Evolutionary conservation across 2,329 filamentous ascomycete genomes (phyloP).

Genomic region (Nannizziopsis barbatae): DNA sequence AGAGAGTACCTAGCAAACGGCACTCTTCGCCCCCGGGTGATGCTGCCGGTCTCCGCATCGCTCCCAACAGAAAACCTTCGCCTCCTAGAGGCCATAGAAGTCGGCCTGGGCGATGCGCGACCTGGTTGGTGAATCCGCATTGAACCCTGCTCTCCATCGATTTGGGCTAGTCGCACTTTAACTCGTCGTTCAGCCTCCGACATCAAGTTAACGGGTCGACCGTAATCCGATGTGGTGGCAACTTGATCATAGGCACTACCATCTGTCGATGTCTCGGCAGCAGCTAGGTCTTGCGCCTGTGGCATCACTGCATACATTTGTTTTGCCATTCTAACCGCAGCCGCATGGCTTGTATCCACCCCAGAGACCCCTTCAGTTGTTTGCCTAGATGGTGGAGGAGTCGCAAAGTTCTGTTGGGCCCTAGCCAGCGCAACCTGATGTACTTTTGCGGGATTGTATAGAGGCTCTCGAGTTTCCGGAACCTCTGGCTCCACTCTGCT

Average conservation of each 20-base stretch:
- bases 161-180: constrained; percentile 63
- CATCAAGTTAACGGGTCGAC: constrained; percentile 42
- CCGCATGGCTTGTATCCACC: constrained; percentile 60
- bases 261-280: constrained; percentile 35
- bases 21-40: background rate
- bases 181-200: constrained; percentile 6
- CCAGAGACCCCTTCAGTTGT: constrained; percentile 61
- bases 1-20: constrained; percentile 1
- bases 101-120: background rate
- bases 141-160: constrained; percentile 51
- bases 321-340: constrained; percentile 73
- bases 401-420: constrained; percentile 63
- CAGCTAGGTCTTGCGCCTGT: constrained; percentile 41
- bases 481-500: constrained; percentile 31
- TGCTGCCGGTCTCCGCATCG: constrained; percentile 46
- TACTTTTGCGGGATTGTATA: constrained; percentile 44
- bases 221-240: constrained; percentile 16
- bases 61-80: background rate
- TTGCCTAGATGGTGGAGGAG: constrained; percentile 54
- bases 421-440: constrained; percentile 53
- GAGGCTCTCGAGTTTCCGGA: constrained; percentile 29
- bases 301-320: constrained; percentile 60
- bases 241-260: constrained; percentile 10
- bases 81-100: constrained; percentile 4
- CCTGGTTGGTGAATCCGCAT: background rate